Evolutionary conservation across 352 stramenopile genomes (phyloP).

Genomic region (Salisapilia sapeloensis): DNA sequence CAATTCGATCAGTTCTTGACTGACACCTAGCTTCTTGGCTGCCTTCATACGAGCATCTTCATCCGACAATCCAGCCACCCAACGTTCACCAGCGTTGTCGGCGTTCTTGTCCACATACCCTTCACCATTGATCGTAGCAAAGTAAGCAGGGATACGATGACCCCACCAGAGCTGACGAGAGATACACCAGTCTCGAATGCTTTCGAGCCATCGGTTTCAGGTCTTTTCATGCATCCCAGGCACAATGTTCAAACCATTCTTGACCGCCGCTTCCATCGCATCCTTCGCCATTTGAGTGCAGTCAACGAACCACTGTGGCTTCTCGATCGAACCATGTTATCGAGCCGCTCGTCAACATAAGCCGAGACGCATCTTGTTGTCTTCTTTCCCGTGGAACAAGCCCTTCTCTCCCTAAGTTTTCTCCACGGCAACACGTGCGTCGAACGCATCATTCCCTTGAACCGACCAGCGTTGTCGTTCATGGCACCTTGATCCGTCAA

Average conservation of each 20-base stretch:
- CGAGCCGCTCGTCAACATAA: slow-evolving; percentile 86
- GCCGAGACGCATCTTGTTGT: slow-evolving; percentile 85
- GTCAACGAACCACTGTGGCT: slow-evolving; percentile 79
- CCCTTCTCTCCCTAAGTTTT: slow-evolving; percentile 67
- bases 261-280: slow-evolving; percentile 6
- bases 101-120: slow-evolving; percentile 1
- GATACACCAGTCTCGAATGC: slow-evolving; percentile 90
- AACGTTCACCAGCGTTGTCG: slow-evolving; percentile 2
- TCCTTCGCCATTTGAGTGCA: slow-evolving; percentile 9
- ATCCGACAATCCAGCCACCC: slow-evolving; percentile 6
- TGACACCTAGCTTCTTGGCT: slow-evolving; percentile 6
- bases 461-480: slow-evolving; percentile 35
- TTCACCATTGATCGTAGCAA: slow-evolving; percentile 36
- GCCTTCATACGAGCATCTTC: slow-evolving; percentile 47
- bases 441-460: slow-evolving; percentile 15
- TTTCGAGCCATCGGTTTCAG: slow-evolving; percentile 76
- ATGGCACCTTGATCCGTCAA: slow-evolving; percentile 80
- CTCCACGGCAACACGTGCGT: slow-evolving; percentile 11
- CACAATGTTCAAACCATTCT: slow-evolving; percentile 4
- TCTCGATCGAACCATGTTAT: slow-evolving; percentile 91
- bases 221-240: slow-evolving; percentile 39
- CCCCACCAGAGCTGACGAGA: slow-evolving; percentile 90
- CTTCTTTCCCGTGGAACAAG: slow-evolving; percentile 79
- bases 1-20: slow-evolving; percentile 12
- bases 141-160: slow-evolving; percentile 88